Percentiles rank a stretch among this genome's conserved stretches.
These are phyloP conservation scores for Ceratocystis albifundus DNA, from an alignment of 2,329 filamentous ascomycete species.

Conservation along the genomic window DNA sequence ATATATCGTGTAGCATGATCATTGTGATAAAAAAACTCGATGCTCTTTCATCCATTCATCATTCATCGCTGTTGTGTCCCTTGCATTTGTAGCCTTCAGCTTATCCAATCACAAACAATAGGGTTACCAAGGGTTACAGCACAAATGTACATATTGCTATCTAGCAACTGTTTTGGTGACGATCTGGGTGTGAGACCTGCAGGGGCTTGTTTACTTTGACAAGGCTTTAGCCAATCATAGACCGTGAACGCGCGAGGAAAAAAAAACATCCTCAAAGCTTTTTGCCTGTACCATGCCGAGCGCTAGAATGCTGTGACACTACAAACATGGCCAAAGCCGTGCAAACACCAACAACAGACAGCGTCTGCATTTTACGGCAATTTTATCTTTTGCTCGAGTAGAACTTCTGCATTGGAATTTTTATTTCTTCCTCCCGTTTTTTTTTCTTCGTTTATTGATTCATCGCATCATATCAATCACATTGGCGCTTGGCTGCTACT, in stretches of 20 bases:
- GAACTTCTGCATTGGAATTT: background rate
- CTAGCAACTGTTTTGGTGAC: constrained; percentile 4
- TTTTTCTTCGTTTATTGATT: background rate
- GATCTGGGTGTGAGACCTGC: constrained; percentile 13
- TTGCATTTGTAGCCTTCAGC: background rate
- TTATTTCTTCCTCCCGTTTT: background rate
- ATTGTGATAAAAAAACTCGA: too few species aligned
- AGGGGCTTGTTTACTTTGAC: constrained; percentile 21
- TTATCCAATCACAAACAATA: background rate
- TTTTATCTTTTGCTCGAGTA: background rate
- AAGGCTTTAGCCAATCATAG: constrained; percentile 15
- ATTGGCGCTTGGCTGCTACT: background rate
- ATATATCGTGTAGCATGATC: too few species aligned
- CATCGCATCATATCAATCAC: background rate
- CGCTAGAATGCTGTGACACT: background rate
- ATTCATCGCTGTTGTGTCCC: background rate
- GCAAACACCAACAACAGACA: background rate
- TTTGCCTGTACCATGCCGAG: constrained; percentile 1
- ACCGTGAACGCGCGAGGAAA: constrained; percentile 15
- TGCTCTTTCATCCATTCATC: too few species aligned
- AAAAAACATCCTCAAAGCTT: constrained; percentile 11
- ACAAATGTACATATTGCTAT: too few species aligned
- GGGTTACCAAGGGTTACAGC: background rate
- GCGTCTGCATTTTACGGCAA: background rate
- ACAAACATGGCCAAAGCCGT: background rate